Conservation (phyloP, 768 basidiomycete genomes). For the Leccinum aurantiacum region DNA sequence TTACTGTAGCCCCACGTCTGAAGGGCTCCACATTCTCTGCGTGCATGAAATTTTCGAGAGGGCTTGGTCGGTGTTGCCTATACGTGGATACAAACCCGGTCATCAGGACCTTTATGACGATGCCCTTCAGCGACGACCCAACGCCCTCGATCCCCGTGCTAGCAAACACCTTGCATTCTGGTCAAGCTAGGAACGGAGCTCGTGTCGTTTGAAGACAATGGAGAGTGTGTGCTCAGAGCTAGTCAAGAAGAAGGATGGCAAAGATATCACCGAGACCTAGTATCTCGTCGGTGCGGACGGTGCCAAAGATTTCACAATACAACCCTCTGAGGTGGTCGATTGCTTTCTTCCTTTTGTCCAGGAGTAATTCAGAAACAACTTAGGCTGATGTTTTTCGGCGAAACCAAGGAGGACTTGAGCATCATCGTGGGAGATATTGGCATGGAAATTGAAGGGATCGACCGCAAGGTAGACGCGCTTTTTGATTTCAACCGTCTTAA, state of each 20-base stretch:
- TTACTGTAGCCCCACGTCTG: conserved; percentile 34
- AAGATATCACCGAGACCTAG: conserved; percentile 27
- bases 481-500: neutral
- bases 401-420: too few relatives aligned
- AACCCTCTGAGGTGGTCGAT: neutral
- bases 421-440: too few relatives aligned
- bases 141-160: conserved; percentile 18
- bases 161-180: conserved; percentile 27
- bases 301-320: conserved; percentile 24
- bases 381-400: too few relatives aligned
- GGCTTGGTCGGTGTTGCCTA: conserved; percentile 28
- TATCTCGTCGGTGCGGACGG: conserved; percentile 46
- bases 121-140: conserved; percentile 11
- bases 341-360: conserved; percentile 5
- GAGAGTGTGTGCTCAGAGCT: conserved; percentile 35
- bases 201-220: conserved; percentile 38
- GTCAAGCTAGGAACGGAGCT: conserved; percentile 50
- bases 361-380: conserved; percentile 29
- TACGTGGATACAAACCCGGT: conserved; percentile 35
- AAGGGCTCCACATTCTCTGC: conserved; percentile 43
- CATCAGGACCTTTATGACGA: conserved; percentile 8
- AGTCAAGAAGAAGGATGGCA: conserved; percentile 23
- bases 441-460: conserved; percentile 23
- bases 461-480: conserved; percentile 5
- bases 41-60: conserved; percentile 36